Conservation (phyloP, 192 early-diverging fungal genomes). For the Mortierella alpina region DNA sequence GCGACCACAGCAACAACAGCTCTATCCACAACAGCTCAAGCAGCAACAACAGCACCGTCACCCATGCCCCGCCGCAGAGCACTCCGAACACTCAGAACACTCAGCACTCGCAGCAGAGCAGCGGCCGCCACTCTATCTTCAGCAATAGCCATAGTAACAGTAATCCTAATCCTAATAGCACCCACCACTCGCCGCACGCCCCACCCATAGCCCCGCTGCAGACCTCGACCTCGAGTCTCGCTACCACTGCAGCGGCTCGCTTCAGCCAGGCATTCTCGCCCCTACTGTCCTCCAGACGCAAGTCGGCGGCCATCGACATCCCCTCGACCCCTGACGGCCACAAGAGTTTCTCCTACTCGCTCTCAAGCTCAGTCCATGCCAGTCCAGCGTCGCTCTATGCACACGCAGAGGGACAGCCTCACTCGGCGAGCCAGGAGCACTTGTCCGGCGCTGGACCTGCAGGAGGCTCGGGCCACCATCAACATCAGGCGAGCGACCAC, state of each 20-base stretch:
- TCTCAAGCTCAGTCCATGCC: constrained; percentile 12
- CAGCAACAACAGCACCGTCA: neutral
- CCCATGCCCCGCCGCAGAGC: neutral
- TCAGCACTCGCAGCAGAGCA: neutral
- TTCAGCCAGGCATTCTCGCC: constrained; percentile 49
- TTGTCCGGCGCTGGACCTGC: constrained; percentile 1
- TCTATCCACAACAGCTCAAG: constrained; percentile 3
- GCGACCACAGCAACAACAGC: neutral
- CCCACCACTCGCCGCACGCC: constrained; percentile 1
- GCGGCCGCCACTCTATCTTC: neutral
- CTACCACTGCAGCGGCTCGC: constrained; percentile 28
- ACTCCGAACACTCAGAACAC: neutral
- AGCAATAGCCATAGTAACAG: neutral
- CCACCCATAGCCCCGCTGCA: constrained; percentile 20
- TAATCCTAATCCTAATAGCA: constrained; percentile 14
- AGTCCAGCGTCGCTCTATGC: constrained; percentile 26
- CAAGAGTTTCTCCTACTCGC: constrained; percentile 20
- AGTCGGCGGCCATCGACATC: constrained; percentile 33
- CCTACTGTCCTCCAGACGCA: constrained; percentile 36
- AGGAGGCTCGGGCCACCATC: constrained; percentile 11
- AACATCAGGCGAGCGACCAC: neutral
- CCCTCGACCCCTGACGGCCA: constrained; percentile 42
- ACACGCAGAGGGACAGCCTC: neutral
- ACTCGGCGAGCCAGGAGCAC: constrained; percentile 33
- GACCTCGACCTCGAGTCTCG: constrained; percentile 19